Evolutionary conservation across 371 early-diverging fungal genomes (phyloP), one percentile per base, ranked within the genome.

Genomic region (Funneliformis caledonium): DNA sequence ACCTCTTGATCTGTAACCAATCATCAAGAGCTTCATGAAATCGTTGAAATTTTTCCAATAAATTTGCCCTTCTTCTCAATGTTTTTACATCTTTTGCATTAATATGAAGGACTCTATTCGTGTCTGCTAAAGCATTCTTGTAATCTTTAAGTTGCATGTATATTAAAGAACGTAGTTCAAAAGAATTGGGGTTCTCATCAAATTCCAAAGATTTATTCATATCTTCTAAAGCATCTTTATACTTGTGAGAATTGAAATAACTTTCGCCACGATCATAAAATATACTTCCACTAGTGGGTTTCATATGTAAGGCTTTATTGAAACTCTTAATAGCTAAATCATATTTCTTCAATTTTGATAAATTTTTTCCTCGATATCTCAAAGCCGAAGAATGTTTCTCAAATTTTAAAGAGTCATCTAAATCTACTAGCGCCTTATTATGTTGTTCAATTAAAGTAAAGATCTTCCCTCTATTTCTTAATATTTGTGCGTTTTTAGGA

Each of bases 201-300:
- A 45, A 76, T 76, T 76, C 76, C 26, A 78, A 50, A 33, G 78
- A 52, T 33, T 78, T 52, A 50, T 64, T 68, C 22, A 78, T 9
- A 48, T 78, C 78, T 26, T 10, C 11, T 50, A 78, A 67, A 8
- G 78, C 65, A 50, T 67, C 19, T 8, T 65, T 31, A 33, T 67
- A 67, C 50, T 56, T 64, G 26, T 31, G 10, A 12, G 68, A 31
- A 6, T 52, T 33, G 52, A 22, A 61, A 72, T 72, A 80, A 14
- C 50, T 33, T 52, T 80, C 61, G 14, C 45, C 73, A 61, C 80
- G 72, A 62, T 48, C 52, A 59, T 56, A 37, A 26, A 47, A 59
- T 43, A 68, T 72, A 42, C 37, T 73, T 16, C 31, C 16, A 19
- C 52, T 56, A 47, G 8, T 2, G 8, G 74, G 74, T 59, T 73